Evolutionary conservation across 805 yeast species (phyloP).

Genomic region (Geotrichum ghanense): DNA sequence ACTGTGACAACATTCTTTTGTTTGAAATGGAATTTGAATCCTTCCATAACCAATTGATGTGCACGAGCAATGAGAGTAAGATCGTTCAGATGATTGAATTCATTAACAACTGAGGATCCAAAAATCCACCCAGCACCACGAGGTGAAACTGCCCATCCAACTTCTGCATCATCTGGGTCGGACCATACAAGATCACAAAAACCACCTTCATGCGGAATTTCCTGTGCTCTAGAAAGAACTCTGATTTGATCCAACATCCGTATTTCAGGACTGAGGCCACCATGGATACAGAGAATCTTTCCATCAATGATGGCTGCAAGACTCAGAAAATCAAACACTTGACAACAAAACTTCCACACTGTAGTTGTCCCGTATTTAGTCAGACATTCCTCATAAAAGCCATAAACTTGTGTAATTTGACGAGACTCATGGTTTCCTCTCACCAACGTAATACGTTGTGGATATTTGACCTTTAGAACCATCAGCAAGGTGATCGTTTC

Average conservation of each 20-base stretch:
- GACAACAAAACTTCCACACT: constrained; percentile 95
- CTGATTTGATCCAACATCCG: constrained; percentile 95
- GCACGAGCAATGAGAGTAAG: constrained; percentile 86
- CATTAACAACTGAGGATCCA: constrained; percentile 88
- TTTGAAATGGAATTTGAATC: constrained; percentile 90
- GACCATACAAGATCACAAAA: constrained; percentile 97
- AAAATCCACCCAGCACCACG: constrained; percentile 99
- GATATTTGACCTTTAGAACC: constrained; percentile 85
- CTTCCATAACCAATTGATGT: constrained; percentile 97
- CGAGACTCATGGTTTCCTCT: constrained; percentile 97
- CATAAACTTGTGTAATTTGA: constrained; percentile 97
- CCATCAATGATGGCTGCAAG: constrained; percentile 96
- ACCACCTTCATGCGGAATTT: constrained; percentile 98
- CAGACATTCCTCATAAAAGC: constrained; percentile 92
- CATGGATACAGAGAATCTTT: constrained; percentile 88
- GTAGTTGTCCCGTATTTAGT: constrained; percentile 90
- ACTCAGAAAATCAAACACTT: constrained; percentile 87
- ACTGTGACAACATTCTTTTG: constrained; percentile 96
- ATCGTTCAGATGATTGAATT: constrained; percentile 91
- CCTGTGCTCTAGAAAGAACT: constrained; percentile 90
- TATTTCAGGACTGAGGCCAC: constrained; percentile 94
- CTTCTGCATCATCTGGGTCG: constrained; percentile 91
- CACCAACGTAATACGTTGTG: constrained; percentile 76
- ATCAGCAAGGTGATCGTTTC: constrained; percentile 90
- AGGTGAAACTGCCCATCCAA: constrained; percentile 96